Evolutionary conservation across 139 green algal species (phyloP), one percentile per base, ranked within the genome.

Genomic region (Coelastrella sp.): DNA sequence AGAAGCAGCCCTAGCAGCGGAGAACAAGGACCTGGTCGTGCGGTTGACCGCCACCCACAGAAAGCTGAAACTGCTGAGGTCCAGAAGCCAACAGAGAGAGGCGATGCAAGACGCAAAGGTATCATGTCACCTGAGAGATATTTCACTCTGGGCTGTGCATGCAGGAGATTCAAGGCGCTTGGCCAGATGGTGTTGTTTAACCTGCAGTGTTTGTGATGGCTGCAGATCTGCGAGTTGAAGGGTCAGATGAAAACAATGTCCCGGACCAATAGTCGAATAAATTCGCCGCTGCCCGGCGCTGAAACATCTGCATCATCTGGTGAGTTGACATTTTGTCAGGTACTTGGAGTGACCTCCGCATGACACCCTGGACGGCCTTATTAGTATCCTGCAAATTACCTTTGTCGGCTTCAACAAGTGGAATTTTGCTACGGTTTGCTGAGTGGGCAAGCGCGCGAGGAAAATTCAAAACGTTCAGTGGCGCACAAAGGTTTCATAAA

Each of bases 1-100:
- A 0, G 63, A 79, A 66, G 89, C 84, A 63, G 70, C n/a, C 14
- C 57, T 89, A 12, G 75, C 90, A 70, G 65, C 85, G 0, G 91
- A 93, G 63, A 93, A 93, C 61, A 78, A 66, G 3, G 88, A 93
- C 22, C 73, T 93, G 56, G 57, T 92, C 0, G 85, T 27, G n/a
- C 63, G 85, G n/a, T 79, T 93, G 0, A 81, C 85, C 0, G 12
- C 85, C 7, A 92, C 84, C 6, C 89, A 93, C 70, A 66, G 59
- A 4, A 93, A 93, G 80, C 85, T 93, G 6, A 93, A 92, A 74
- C 89, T 90, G 15, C 78, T 89, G 6, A 74, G 35, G 8, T 35
- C 85, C 3, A 89, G 88, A 17, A 61, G 81, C 0, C 74, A 90
- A 22, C 87, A 90, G 57, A 82, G 90, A 5, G 90, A 93, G 68